Conservation (phyloP, 805 yeast species). For the Wickerhamiella australiensis region DNA sequence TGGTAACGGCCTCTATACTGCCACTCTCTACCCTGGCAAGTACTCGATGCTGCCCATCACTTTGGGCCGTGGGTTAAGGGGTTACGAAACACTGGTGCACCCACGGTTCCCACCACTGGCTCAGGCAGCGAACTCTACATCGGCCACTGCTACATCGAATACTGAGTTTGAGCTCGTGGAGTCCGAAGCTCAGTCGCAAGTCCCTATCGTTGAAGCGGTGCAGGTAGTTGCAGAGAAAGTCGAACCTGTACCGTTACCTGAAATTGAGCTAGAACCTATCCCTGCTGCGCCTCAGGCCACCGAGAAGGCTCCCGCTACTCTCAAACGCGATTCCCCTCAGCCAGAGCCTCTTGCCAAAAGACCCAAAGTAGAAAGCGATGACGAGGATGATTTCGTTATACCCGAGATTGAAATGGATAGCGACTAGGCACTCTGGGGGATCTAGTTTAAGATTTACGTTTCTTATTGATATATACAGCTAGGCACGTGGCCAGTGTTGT, state of each 20-base stretch:
- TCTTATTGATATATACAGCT: too few species aligned
- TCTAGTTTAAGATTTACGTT: too few species aligned
- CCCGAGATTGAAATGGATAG: slow-evolving; percentile 21
- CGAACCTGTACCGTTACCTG: not conserved
- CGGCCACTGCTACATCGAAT: not conserved
- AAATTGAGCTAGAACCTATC: not conserved
- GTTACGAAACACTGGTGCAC: slow-evolving; percentile 21
- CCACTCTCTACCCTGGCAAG: slow-evolving; percentile 61
- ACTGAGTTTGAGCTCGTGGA: not conserved
- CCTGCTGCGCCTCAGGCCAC: not conserved
- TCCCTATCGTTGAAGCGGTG: not conserved
- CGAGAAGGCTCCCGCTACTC: not conserved
- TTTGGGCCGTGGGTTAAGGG: slow-evolving; percentile 22
- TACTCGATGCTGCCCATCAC: slow-evolving; percentile 64
- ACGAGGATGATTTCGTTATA: slow-evolving; percentile 20
- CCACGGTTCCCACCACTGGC: slow-evolving; percentile 23
- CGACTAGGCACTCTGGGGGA: too few species aligned
- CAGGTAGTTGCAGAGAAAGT: not conserved
- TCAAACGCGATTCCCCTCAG: not conserved
- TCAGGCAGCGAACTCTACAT: not conserved
- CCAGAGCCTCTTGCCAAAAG: slow-evolving; percentile 10
- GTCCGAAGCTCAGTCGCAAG: slow-evolving; percentile 2
- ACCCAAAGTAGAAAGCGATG: slow-evolving; percentile 8
- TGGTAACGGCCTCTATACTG: slow-evolving; percentile 33
- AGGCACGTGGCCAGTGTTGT: too few species aligned